Evolutionary conservation across 1,284 basidiomycete species (phyloP), one percentile per base, ranked within the genome.

Genomic region (Rhodotorula glutinis): DNA sequence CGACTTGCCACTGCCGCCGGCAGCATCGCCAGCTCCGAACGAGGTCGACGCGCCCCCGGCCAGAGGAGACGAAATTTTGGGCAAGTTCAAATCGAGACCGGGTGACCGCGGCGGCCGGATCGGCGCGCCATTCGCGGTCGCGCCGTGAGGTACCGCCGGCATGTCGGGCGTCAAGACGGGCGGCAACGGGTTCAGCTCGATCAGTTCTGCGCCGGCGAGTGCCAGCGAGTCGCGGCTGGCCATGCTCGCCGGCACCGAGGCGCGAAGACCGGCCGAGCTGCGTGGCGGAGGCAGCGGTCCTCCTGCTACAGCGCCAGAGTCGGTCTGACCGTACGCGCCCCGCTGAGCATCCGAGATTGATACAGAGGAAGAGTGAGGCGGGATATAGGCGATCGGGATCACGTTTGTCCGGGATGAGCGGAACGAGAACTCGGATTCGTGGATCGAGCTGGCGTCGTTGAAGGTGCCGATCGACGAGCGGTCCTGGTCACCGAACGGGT

Each of bases 361-460:
- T 14, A 74, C 53, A 27, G 73, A 74, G 29, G 67, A 68, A 10
- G 74, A 71, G 58, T 76, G 75, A 2, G 75, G 74, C 16, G 75
- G 75, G 40, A 76, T 75, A 66, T 76, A 76, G 54, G 75, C 75
- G 63, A 75, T 76, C 13, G 75, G 75, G 53, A 76, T 76, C 49
- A 75, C 73, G 65, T 74, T 75, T 46, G 75, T 76, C 54, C 71
- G 74, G 1, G 75, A 76, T 23, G 75, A 76, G 60, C 75, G 71
- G 67, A 75, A 76, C 2, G 74, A 72, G 60, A 66, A 72, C 41
- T 73, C 70, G 14, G 72, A 73, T 27, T 65, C 65, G 59, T 67
- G 70, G 0, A 69, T 56, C 47, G 70, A 72, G 30, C 44, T 61
- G 25, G 29, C 51, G 43, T 72, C 70, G 57, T 65, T 53, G 60